phyloP scores from a whole-genome alignment of 2,329 filamentous ascomycete species.

The Xylariaceae sp. region DNA sequence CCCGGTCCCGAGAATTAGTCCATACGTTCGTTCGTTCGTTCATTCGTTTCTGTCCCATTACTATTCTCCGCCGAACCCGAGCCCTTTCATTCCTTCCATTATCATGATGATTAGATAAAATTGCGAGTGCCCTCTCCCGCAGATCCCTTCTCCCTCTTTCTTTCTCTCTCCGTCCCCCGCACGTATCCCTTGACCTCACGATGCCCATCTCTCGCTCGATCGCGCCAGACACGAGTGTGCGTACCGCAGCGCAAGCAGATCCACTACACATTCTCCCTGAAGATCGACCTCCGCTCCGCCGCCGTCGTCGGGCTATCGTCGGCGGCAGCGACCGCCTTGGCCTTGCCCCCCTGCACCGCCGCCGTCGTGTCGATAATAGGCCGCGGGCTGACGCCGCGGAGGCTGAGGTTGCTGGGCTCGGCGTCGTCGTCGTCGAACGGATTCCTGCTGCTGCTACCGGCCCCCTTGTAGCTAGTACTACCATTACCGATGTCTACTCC shows the following conservation, averaged over 20 bases:
- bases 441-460: constrained; percentile 52
- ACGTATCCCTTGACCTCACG: too few relatives aligned
- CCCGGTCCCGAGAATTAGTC: too few relatives aligned
- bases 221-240: too few relatives aligned
- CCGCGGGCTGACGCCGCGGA: constrained; percentile 75
- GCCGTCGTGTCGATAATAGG: constrained; percentile 72
- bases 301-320: constrained; percentile 34
- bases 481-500: constrained; percentile 20
- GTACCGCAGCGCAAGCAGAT: too few relatives aligned
- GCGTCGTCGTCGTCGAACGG: constrained; percentile 72
- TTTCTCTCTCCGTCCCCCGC: too few relatives aligned
- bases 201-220: not conserved
- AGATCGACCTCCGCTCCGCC: constrained; percentile 34
- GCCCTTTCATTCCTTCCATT: too few relatives aligned
- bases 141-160: too few relatives aligned
- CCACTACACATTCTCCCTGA: constrained; percentile 34
- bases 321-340: constrained; percentile 13
- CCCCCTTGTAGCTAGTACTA: constrained; percentile 41
- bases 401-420: constrained; percentile 61
- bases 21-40: too few relatives aligned
- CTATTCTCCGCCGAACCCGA: too few relatives aligned
- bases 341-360: constrained; percentile 18
- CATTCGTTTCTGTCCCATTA: too few relatives aligned
- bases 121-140: too few relatives aligned
- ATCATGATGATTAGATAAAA: too few relatives aligned